A percentile compares a stretch with the other conserved stretches of the same genome.
Evolutionary conservation across 192 early-diverging fungal species (phyloP).

Genomic region (Neocallimastix lanati): DNA sequence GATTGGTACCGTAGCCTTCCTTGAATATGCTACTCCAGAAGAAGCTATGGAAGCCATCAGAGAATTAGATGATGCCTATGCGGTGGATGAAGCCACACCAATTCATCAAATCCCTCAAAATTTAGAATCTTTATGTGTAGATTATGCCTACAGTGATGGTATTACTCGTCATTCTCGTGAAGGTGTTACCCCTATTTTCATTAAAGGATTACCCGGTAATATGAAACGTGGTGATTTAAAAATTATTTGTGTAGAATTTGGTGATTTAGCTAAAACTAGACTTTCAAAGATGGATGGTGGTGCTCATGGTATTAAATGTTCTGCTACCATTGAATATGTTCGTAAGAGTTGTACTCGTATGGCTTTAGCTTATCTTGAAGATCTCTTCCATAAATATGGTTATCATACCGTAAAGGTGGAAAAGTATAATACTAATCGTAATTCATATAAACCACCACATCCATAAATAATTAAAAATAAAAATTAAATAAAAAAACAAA

Average conservation of each 20-base stretch:
- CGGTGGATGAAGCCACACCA: not conserved
- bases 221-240: not conserved
- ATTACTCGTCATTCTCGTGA: not conserved
- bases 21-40: not conserved
- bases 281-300: not conserved
- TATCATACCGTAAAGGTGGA: not conserved
- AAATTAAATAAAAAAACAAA: too few relatives aligned
- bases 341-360: not conserved
- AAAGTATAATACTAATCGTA: not conserved
- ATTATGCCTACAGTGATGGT: not conserved
- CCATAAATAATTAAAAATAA: too few relatives aligned
- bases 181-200: not conserved
- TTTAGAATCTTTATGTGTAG: not conserved
- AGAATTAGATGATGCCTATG: not conserved
- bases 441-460: not conserved
- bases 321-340: not conserved
- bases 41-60: not conserved
- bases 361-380: not conserved
- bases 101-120: not conserved
- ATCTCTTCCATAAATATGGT: not conserved
- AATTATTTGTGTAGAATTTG: not conserved
- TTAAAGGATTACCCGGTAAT: not conserved
- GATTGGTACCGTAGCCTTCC: not conserved
- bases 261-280: not conserved
- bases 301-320: not conserved